Evolutionary conservation across 2,329 filamentous ascomycete species (phyloP), one percentile per base, ranked within the genome.

Genomic region (Alternaria triticimaculans): DNA sequence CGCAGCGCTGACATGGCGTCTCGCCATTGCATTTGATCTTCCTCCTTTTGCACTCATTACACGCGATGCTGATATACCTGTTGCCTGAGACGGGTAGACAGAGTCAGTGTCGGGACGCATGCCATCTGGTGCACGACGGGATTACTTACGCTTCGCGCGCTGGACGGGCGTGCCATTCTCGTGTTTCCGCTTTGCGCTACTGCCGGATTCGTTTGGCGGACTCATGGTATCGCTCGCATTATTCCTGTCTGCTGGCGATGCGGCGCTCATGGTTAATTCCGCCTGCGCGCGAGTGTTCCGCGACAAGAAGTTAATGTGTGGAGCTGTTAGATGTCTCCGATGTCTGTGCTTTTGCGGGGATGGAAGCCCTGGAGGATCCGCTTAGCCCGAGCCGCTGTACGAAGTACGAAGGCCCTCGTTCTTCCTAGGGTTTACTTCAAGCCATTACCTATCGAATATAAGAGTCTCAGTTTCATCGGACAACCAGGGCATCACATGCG

Each of bases 11-110:
- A 72, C 88, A 90, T 12, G 88, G 88, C 14, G 84, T 85, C 75
- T 90, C 85, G 45, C 88, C 88, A 79, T 90, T 90, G 80, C 88
- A 89, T 68, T 89, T 90, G 77, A 90, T 90, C 81, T 90, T 90
- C 60, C 88, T 84, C 53, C 88, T 82, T 76, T 89, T 89, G 80
- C 88, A 89, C 72, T 89, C 87, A 76, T 90, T 89, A 74, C 88
- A 90, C 55, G 88, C 88, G 69, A 90, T 89, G 26, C 87, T 89
- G 69, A 90, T 89, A 78, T 90, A 90, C 69, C 88, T 85, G 80
- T 62, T 62, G 49, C 49, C 49, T 53, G 11, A n/a, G 18, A 21
- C 14, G 10, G 4, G 20, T 37, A 41, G 15, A 11, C 10, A 10
- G 15, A 41, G 20, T 53, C 49, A 53, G 49, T 23, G 14, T 25